Evolutionary conservation across 129 eudicot genomes (phyloP), one percentile per base, ranked within the genome.

Genomic region (Centaurea solstitialis): DNA sequence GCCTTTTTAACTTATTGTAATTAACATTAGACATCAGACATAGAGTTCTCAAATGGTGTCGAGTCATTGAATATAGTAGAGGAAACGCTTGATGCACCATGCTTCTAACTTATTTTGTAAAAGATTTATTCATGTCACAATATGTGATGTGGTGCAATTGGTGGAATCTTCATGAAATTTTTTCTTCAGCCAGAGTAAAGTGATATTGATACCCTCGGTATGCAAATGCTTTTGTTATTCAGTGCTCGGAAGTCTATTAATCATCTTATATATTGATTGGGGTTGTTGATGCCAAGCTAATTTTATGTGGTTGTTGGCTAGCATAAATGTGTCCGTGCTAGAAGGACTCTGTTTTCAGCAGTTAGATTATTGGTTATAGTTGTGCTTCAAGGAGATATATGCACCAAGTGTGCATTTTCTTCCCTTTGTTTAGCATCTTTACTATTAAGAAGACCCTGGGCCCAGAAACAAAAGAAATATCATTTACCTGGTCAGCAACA

Each of bases 401-500:
- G 39, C 39, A 28, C 24, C 67, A 77, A 43, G 43, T 30, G 35
- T 68, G 43, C 66, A 43, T 41, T 18, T 67, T 78, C 28, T 78
- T 23, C 20, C 20, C 7, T 28, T 40, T 65, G 30, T 67, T 41
- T 45, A 68, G 75, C 67, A 78, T 43, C 67, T 68, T n/a, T 43
- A 78, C 12, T 45, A 21, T 64, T 38, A 6, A 1, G 62, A 50
- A 15, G 20, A 50, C 18, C 21, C 11, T n/a, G 64, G 15, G 40
- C 28, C 24, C 39, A 7, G 64, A 65, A 66, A 77, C 64, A 40
- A 38, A 66, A 39, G 47, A 22, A 23, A 8, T 59, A 4, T 76
- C 12, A 77, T 77, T 15, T 66, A 65, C 73, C 26, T 18, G 10
- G 72, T 64, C 45, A 77, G 39, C 62, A 77, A 61, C 28, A 38